These are phyloP conservation scores for Cystofilobasidium capitatum DNA, from an alignment of 768 basidiomycete species.

Conservation along the genomic window DNA sequence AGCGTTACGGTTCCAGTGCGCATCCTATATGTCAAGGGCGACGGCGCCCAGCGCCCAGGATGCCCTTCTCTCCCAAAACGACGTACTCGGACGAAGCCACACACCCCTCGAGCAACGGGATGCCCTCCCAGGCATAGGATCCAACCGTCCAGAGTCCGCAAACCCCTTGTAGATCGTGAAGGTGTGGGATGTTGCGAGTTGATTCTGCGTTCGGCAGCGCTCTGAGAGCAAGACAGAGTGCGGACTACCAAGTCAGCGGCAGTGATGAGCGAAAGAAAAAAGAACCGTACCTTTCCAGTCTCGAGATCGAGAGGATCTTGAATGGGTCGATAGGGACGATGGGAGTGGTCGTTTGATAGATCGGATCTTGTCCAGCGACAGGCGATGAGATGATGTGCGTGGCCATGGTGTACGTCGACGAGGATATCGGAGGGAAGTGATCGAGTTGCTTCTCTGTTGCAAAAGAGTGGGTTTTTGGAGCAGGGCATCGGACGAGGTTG, in stretches of 20 bases:
- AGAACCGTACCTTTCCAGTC: slow-evolving; percentile 56
- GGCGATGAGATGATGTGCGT: slow-evolving; percentile 49
- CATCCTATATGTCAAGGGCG: too few species aligned
- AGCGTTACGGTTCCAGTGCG: too few species aligned
- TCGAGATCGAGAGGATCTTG: slow-evolving; percentile 50
- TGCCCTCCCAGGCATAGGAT: slow-evolving; percentile 59
- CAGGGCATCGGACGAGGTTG: slow-evolving; percentile 48
- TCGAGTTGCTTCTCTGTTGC: neutral
- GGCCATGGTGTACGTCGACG: slow-evolving; percentile 52
- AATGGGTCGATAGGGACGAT: slow-evolving; percentile 48
- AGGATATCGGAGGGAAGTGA: slow-evolving; percentile 1
- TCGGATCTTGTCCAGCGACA: slow-evolving; percentile 35
- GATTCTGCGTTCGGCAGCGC: slow-evolving; percentile 27
- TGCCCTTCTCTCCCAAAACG: neutral
- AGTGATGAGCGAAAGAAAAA: slow-evolving; percentile 27
- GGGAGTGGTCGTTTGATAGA: slow-evolving; percentile 70
- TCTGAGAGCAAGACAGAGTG: slow-evolving; percentile 24
- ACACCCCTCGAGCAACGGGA: slow-evolving; percentile 70
- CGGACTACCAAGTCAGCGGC: too few species aligned
- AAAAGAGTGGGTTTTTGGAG: neutral
- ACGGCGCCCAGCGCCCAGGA: too few species aligned
- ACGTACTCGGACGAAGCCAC: slow-evolving; percentile 41
- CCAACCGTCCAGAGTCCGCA: slow-evolving; percentile 64
- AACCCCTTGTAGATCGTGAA: slow-evolving; percentile 25
- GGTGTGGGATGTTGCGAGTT: neutral